Evolutionary conservation across 2,329 filamentous ascomycete genomes (phyloP).

Genomic region (Fusarium temperatum): DNA sequence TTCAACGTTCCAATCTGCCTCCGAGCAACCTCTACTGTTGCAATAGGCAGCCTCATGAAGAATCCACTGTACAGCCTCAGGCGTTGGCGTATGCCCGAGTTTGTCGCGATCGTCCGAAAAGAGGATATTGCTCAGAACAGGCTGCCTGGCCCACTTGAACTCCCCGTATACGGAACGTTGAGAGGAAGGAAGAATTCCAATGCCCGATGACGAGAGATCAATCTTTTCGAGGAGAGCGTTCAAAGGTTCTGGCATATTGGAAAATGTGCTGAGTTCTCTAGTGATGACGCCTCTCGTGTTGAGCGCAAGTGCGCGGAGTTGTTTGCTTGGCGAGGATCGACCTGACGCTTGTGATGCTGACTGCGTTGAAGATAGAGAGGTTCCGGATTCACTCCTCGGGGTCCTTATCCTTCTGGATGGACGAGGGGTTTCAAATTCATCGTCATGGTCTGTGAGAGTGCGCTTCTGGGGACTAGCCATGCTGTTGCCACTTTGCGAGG

Average conservation of each 20-base stretch:
- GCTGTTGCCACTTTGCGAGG: background rate
- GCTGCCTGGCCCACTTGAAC: constrained; percentile 7
- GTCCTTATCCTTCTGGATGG: background rate
- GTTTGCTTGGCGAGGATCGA: background rate
- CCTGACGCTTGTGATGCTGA: background rate
- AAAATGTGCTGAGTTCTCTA: background rate
- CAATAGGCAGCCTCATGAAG: background rate
- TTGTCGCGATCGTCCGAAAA: background rate
- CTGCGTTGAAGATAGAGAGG: background rate
- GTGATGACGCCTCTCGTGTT: background rate
- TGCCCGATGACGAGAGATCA: background rate
- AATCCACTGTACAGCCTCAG: background rate
- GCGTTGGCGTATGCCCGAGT: background rate
- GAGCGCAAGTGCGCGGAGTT: background rate
- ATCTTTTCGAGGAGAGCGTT: background rate
- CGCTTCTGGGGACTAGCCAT: background rate
- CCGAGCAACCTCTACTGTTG: background rate
- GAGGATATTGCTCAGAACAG: background rate
- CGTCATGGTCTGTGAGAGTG: background rate
- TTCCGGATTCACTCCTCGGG: constrained; percentile 12
- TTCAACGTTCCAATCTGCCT: background rate
- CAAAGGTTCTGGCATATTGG: background rate
- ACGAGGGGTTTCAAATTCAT: constrained; percentile 2
- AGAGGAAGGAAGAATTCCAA: background rate
- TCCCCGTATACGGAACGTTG: background rate